phyloP scores from a whole-genome alignment of 495 filamentous ascomycete species.

The Lophiotrema nucula region DNA sequence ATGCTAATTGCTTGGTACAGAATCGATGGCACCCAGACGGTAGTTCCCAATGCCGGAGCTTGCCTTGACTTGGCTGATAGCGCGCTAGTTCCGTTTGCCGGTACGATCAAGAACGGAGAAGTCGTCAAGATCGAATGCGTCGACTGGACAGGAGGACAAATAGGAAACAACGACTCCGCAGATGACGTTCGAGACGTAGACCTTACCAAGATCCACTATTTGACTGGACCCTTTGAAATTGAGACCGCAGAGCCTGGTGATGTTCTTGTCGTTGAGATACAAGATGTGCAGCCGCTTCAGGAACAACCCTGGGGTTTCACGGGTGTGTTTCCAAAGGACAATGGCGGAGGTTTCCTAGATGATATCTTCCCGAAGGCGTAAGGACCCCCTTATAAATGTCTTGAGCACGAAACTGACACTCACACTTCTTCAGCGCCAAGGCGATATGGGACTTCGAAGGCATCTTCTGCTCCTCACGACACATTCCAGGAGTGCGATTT shows the following conservation, averaged over 20 bases:
- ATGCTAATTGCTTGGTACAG: no score
- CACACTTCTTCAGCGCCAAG: conserved; percentile 63
- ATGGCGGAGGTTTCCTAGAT: conserved; percentile 91
- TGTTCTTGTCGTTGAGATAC: conserved; percentile 85
- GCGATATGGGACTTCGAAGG: conserved; percentile 99
- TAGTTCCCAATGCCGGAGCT: conserved; percentile 40
- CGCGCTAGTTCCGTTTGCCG: conserved; percentile 68
- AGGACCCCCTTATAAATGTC: neutral
- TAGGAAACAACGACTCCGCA: conserved; percentile 82
- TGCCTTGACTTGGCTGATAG: neutral
- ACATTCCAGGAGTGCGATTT: conserved; percentile 63
- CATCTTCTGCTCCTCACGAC: conserved; percentile 85
- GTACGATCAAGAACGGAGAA: conserved; percentile 78
- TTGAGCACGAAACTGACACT: neutral
- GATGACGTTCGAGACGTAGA: conserved; percentile 87
- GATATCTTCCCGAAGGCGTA: conserved; percentile 73
- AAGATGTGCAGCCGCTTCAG: conserved; percentile 89
- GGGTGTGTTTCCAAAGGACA: conserved; percentile 76
- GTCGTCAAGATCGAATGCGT: conserved; percentile 94
- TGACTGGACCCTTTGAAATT: conserved; percentile 89
- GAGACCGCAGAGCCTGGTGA: conserved; percentile 85
- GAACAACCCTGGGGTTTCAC: conserved; percentile 91
- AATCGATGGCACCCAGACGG: conserved; percentile 96
- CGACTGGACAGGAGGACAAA: conserved; percentile 80
- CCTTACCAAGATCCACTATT: conserved; percentile 79